Percentiles rank a stretch among this genome's conserved stretches.
These are phyloP conservation scores for Tulasnella sp. DNA, from an alignment of 768 basidiomycete species.

Conservation along the genomic window DNA sequence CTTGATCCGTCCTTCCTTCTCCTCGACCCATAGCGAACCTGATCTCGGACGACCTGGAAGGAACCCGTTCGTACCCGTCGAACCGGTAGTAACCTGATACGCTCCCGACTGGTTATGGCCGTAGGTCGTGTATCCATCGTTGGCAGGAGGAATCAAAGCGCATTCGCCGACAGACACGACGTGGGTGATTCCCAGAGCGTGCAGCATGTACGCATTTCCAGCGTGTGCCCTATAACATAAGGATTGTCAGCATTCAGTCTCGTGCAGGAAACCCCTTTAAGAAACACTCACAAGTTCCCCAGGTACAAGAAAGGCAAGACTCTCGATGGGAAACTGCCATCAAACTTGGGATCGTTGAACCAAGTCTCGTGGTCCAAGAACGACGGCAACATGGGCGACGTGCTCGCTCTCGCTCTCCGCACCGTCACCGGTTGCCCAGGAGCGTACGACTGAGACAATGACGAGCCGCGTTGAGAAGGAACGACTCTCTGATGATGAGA, in stretches of 20 bases:
- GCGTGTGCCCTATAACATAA: conserved; percentile 72
- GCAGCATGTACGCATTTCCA: conserved; percentile 90
- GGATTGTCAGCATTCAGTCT: conserved; percentile 25
- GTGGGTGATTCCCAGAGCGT: conserved; percentile 92
- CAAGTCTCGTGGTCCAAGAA: conserved; percentile 78
- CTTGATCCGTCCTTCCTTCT: conserved; percentile 82
- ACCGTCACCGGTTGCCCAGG: conserved; percentile 14
- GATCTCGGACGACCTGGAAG: conserved; percentile 29
- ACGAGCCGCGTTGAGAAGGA: conserved; percentile 22
- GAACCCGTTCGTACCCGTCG: conserved; percentile 27
- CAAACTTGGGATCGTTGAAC: conserved; percentile 91
- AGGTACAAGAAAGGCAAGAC: conserved; percentile 90
- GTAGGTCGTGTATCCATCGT: conserved; percentile 24
- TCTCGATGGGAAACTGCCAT: conserved; percentile 92
- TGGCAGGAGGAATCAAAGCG: conserved; percentile 69
- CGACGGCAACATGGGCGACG: conserved; percentile 61
- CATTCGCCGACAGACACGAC: conserved; percentile 97
- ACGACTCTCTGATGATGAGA: conserved; percentile 25
- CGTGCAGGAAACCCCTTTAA: neutral
- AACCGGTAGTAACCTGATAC: conserved; percentile 15
- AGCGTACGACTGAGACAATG: conserved; percentile 25
- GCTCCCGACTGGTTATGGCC: conserved; percentile 16
- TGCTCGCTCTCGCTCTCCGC: conserved; percentile 63
- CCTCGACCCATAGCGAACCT: conserved; percentile 82
- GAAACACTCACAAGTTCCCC: conserved; percentile 77